phyloP scores from a whole-genome alignment of 306 rosid genomes.

The Quercus bicolor region DNA sequence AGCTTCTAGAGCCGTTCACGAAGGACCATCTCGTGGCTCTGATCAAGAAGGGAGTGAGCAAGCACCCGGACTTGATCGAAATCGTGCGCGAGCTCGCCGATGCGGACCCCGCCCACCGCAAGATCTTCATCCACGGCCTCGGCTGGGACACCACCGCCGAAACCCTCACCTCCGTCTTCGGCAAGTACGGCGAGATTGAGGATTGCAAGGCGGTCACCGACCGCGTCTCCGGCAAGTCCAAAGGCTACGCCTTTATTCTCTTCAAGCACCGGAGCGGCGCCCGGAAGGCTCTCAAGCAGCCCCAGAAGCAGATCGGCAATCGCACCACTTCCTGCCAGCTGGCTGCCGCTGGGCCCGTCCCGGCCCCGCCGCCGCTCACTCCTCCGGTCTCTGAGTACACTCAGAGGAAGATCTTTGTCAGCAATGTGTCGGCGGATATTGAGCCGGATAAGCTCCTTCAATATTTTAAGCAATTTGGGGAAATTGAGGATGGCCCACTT shows the following conservation, averaged over 20 bases:
- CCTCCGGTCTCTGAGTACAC: slow-evolving; percentile 39
- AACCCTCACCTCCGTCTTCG: slow-evolving; percentile 46
- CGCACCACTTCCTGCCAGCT: slow-evolving; percentile 50
- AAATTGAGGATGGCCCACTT: slow-evolving; percentile 64
- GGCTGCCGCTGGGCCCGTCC: slow-evolving; percentile 61
- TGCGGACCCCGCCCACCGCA: slow-evolving; percentile 68
- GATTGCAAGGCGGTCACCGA: slow-evolving; percentile 69
- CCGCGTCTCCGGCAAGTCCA: slow-evolving; percentile 56
- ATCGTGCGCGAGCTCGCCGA: slow-evolving; percentile 57
- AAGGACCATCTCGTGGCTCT: slow-evolving; percentile 56
- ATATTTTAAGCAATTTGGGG: slow-evolving; percentile 56
- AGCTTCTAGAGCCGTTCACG: slow-evolving; percentile 67
- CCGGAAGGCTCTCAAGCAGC: slow-evolving; percentile 49
- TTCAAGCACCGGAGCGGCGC: slow-evolving; percentile 59
- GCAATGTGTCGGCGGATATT: slow-evolving; percentile 54
- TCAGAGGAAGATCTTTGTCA: slow-evolving; percentile 58
- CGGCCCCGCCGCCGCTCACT: slow-evolving; percentile 34
- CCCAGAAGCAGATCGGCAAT: slow-evolving; percentile 60
- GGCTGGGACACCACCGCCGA: slow-evolving; percentile 73
- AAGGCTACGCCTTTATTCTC: slow-evolving; percentile 67
- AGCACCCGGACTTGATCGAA: slow-evolving; percentile 42
- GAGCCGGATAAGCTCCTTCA: slow-evolving; percentile 47
- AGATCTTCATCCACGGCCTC: slow-evolving; percentile 67
- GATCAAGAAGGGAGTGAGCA: slow-evolving; percentile 50
- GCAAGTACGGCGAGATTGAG: slow-evolving; percentile 57